phyloP scores from a whole-genome alignment of 768 basidiomycete genomes.

The Hydnum rufescens region DNA sequence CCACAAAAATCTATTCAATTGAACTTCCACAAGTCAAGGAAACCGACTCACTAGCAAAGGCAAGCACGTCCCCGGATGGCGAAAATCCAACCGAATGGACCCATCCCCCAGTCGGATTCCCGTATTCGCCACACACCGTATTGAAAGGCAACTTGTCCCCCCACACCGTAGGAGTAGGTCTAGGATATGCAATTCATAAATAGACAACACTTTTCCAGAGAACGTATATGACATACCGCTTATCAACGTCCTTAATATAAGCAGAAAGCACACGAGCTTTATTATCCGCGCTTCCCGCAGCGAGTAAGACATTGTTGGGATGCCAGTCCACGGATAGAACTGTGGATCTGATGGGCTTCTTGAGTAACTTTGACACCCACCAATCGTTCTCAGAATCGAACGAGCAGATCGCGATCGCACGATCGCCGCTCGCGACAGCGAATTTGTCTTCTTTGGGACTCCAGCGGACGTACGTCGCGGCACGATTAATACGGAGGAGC shows the following conservation, averaged over 20 bases:
- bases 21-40: background rate
- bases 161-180: conserved; percentile 81
- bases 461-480: conserved; percentile 91
- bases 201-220: background rate
- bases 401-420: conserved; percentile 88
- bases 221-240: conserved; percentile 33
- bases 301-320: conserved; percentile 93
- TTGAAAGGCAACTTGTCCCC: conserved; percentile 98
- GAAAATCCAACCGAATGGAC: conserved; percentile 93
- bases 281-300: conserved; percentile 94
- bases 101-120: conserved; percentile 84
- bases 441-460: conserved; percentile 97
- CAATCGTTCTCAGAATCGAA: conserved; percentile 97
- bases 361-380: conserved; percentile 95
- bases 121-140: conserved; percentile 88
- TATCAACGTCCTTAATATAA: conserved; percentile 95
- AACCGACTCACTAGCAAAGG: conserved; percentile 62
- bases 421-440: conserved; percentile 90
- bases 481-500: conserved; percentile 80
- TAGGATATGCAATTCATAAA: conserved; percentile 17
- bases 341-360: conserved; percentile 93
- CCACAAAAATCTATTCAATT: background rate
- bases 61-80: conserved; percentile 83
- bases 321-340: conserved; percentile 95
- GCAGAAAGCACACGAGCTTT: conserved; percentile 96